Evolutionary conservation across 78 protist genomes (phyloP), one percentile per base, ranked within the genome.

Genomic region (Isochrysis galbana): DNA sequence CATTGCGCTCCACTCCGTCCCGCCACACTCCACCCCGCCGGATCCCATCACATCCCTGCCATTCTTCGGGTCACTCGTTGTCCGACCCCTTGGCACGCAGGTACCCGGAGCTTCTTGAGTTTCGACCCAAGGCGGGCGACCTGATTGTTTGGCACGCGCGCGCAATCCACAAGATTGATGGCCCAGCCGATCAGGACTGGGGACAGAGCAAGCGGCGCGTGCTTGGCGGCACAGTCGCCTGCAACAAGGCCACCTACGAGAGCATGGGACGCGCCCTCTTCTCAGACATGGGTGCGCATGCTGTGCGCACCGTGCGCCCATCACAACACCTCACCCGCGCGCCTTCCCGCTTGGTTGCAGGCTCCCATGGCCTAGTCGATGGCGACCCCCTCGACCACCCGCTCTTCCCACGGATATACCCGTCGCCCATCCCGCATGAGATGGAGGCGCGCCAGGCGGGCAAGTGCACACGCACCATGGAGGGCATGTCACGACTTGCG

Each of bases 61-160:
- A n/a, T n/a, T n/a, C n/a, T n/a, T n/a, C n/a, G n/a, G n/a, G n/a
- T n/a, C n/a, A n/a, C n/a, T n/a, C n/a, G n/a, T n/a, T n/a, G n/a
- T n/a, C n/a, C n/a, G n/a, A n/a, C 26, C 70, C n/a, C n/a, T n/a
- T n/a, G n/a, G n/a, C n/a, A n/a, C n/a, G n/a, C 11, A 0, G 0
- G 44, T 80, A 80, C 88, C 39, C 88, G 47, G 93, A 78, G 61
- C 46, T 78, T 47, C 45, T 91, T 36, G 93, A 91, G 89, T 91
- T 91, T 78, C 41, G 89, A 45, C 93, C 93, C n/a, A 47, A 47
- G 93, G 83, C 93, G 11, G 93, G 93, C 93, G 93, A 91, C 44
- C 61, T 91, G 82, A 61, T 91, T 44, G 86, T 91, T 46, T 91
- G 93, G 93, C 93, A 91, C 51, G 47, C 93, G 38, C 72, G 93